Conservation (phyloP, 2,329 filamentous ascomycete species). For the Phialemoniopsis sp. region DNA sequence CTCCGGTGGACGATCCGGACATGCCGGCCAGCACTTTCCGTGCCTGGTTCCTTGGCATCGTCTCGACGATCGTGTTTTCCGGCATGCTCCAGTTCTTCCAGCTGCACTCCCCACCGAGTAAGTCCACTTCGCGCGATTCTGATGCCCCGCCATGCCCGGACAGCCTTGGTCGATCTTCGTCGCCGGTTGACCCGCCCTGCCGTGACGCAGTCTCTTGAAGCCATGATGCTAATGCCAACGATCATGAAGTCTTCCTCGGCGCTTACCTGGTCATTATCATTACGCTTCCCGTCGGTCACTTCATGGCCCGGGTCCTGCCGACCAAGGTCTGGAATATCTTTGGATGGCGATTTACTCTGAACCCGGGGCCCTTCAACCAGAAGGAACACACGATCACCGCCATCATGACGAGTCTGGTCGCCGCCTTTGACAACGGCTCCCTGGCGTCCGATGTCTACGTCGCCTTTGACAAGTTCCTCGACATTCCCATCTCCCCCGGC, state of each 20-base stretch:
- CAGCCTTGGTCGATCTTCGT: too few relatives aligned
- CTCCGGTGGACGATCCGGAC: constrained; percentile 22
- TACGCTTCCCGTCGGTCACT: constrained; percentile 35
- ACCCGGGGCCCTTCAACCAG: constrained; percentile 38
- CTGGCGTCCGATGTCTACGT: constrained; percentile 31
- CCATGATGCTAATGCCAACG: too few relatives aligned
- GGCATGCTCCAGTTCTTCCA: constrained; percentile 43
- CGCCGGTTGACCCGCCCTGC: too few relatives aligned
- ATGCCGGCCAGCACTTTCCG: constrained; percentile 39
- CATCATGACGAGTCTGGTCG: constrained; percentile 42
- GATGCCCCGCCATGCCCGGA: too few relatives aligned
- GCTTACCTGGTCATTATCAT: too few relatives aligned
- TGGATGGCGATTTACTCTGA: constrained; percentile 20
- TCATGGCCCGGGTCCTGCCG: constrained; percentile 31
- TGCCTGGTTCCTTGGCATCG: constrained; percentile 36
- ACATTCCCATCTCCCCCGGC: too few relatives aligned
- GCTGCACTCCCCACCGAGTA: constrained; percentile 41
- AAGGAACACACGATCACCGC: constrained; percentile 41
- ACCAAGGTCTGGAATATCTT: too few relatives aligned
- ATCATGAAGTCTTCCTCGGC: too few relatives aligned
- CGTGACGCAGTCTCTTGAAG: too few relatives aligned
- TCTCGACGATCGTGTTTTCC: constrained; percentile 18
- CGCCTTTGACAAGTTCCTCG: too few relatives aligned
- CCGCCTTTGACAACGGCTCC: constrained; percentile 33
- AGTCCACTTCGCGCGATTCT: too few relatives aligned